Evolutionary conservation across 2,329 filamentous ascomycete species (phyloP).

Genomic region (Reticulascus tulasneorum): DNA sequence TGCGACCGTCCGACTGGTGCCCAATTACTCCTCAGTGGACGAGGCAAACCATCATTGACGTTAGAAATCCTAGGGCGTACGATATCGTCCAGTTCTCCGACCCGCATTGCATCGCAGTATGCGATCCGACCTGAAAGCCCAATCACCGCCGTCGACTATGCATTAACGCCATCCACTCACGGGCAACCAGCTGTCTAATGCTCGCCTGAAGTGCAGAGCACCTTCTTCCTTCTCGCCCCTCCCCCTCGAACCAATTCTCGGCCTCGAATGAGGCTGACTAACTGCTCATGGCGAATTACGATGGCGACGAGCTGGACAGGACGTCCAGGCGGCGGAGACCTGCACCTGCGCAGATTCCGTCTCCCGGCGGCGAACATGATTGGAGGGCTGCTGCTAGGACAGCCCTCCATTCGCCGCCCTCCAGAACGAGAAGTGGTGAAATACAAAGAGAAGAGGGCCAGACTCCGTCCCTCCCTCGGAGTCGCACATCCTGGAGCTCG

Average conservation of each 20-base stretch:
- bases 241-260: background rate
- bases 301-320: conserved; percentile 15
- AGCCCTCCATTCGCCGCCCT: conserved; percentile 28
- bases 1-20: conserved; percentile 14
- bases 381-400: conserved; percentile 23
- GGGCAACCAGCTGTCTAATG: conserved; percentile 13
- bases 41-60: conserved; percentile 7
- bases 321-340: conserved; percentile 6
- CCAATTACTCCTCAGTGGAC: conserved; percentile 13
- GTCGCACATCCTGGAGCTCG: conserved; percentile 11
- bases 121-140: conserved; percentile 11
- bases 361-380: conserved; percentile 24
- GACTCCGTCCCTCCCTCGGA: conserved; percentile 23
- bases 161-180: conserved; percentile 11
- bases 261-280: conserved; percentile 12
- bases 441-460: conserved; percentile 28
- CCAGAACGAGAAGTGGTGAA: conserved; percentile 20
- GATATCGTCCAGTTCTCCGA: conserved; percentile 9
- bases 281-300: conserved; percentile 16
- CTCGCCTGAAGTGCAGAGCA: conserved; percentile 1
- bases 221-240: conserved; percentile 1
- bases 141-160: conserved; percentile 12
- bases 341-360: conserved; percentile 11
- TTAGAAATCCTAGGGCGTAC: conserved; percentile 11
- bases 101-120: conserved; percentile 13